Percentiles rank a stretch among this genome's conserved stretches.
phyloP scores from a whole-genome alignment of 805 yeast genomes.

The Hanseniaspora lachancei region DNA sequence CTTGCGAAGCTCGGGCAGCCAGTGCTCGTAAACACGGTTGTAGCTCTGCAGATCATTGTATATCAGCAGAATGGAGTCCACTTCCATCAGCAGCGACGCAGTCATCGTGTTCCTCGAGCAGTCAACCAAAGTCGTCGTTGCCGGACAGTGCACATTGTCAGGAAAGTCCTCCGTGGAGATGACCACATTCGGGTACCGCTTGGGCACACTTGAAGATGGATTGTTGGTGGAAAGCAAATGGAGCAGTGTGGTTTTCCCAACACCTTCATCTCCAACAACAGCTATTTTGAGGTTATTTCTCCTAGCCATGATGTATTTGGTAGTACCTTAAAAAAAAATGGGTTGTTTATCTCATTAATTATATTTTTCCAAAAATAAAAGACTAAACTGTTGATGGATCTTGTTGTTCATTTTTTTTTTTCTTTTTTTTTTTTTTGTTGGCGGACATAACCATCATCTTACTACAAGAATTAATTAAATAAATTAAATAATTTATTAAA shows the following conservation, averaged over 20 bases:
- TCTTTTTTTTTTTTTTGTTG: background rate
- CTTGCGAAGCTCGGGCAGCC: slow-evolving; percentile 89
- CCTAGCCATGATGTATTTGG: background rate
- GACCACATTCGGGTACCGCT: background rate
- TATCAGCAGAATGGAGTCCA: slow-evolving; percentile 89
- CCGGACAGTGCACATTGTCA: slow-evolving; percentile 44
- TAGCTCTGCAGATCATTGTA: slow-evolving; percentile 90
- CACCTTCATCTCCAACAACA: slow-evolving; percentile 81
- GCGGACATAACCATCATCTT: no score
- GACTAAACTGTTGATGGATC: no score
- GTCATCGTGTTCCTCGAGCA: slow-evolving; percentile 54
- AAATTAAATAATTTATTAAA: background rate
- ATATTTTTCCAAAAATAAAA: no score
- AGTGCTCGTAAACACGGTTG: slow-evolving; percentile 77
- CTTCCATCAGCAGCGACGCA: slow-evolving; percentile 62
- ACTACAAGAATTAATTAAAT: no score
- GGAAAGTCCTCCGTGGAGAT: slow-evolving; percentile 66
- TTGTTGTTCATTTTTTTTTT: no score
- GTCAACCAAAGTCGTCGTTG: slow-evolving; percentile 63
- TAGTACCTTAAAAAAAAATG: no score
- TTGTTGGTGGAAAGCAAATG: slow-evolving; percentile 40
- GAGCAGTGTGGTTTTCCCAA: slow-evolving; percentile 70
- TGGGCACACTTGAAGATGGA: slow-evolving; percentile 36
- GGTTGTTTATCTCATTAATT: no score
- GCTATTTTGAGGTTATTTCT: slow-evolving; percentile 42